These are phyloP conservation scores for Lactarius vividus DNA, from an alignment of 768 basidiomycete species.

Conservation along the genomic window DNA sequence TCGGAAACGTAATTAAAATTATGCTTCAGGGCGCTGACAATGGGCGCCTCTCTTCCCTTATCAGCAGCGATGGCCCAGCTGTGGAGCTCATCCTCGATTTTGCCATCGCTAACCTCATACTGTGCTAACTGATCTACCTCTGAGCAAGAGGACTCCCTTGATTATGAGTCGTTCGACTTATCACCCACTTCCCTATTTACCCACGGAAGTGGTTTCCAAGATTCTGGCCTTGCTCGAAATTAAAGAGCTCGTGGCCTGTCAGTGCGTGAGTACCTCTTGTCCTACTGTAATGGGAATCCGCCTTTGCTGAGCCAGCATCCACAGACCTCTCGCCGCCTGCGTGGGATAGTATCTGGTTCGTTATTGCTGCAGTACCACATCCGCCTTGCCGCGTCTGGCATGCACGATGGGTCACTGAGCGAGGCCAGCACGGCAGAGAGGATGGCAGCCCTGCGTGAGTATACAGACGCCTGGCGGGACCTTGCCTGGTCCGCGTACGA, in stretches of 20 bases:
- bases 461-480: not conserved
- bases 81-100: not conserved
- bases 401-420: not conserved
- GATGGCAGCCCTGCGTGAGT: not conserved
- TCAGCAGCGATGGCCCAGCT: not conserved
- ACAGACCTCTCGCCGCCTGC: slow-evolving; percentile 5
- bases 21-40: not conserved
- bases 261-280: not conserved
- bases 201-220: not conserved
- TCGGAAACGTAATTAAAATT: not conserved
- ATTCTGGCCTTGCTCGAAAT: not conserved
- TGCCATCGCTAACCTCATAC: not conserved
- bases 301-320: not conserved
- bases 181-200: not conserved
- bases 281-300: not conserved
- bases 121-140: not conserved
- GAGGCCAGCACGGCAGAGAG: not conserved
- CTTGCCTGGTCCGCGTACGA: slow-evolving; percentile 6
- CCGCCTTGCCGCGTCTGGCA: slow-evolving; percentile 5
- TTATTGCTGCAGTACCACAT: slow-evolving; percentile 7
- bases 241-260: not conserved
- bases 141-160: not conserved
- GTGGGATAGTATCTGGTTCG: slow-evolving; percentile 1
- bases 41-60: not conserved
- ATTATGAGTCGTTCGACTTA: not conserved